A percentile compares a stretch with the other conserved stretches of the same genome.
These are phyloP conservation scores for Xanthoparmelia taractica DNA, from an alignment of 495 filamentous ascomycete species.

Conservation along the genomic window DNA sequence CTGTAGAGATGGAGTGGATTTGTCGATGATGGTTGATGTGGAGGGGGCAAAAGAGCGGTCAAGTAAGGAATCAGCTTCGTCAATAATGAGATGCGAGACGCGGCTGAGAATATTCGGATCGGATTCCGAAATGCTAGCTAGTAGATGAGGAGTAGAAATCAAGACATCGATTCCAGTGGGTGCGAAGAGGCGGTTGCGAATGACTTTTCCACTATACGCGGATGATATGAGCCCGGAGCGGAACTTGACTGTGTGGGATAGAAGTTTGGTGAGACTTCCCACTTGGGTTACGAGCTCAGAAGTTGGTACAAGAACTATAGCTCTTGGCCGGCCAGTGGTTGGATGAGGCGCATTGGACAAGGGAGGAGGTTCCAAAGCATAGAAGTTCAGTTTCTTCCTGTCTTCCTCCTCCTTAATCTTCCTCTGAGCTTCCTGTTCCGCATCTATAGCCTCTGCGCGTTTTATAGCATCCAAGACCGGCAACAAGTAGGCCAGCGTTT, in stretches of 20 bases:
- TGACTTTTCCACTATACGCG: constrained; percentile 63
- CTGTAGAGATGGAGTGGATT: constrained; percentile 64
- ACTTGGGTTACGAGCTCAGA: constrained; percentile 91
- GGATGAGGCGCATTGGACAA: constrained; percentile 59
- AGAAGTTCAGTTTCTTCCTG: constrained; percentile 36
- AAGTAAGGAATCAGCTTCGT: constrained; percentile 92
- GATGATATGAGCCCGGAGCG: constrained; percentile 74
- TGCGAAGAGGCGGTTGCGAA: constrained; percentile 76
- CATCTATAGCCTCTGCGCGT: constrained; percentile 58
- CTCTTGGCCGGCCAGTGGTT: constrained; percentile 67
- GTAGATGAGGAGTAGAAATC: constrained; percentile 79
- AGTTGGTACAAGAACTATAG: constrained; percentile 85
- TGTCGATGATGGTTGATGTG: constrained; percentile 73
- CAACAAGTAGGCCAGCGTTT: constrained; percentile 85
- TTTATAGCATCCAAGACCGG: constrained; percentile 80
- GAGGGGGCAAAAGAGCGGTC: constrained; percentile 83
- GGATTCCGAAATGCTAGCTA: constrained; percentile 72
- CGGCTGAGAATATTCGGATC: constrained; percentile 85
- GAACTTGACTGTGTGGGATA: constrained; percentile 78
- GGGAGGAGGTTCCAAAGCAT: constrained; percentile 48
- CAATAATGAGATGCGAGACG: constrained; percentile 77
- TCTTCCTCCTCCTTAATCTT: constrained; percentile 43
- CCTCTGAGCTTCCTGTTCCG: constrained; percentile 43
- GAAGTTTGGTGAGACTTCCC: constrained; percentile 62
- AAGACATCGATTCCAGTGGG: constrained; percentile 77